Percentiles rank a stretch among this genome's conserved stretches.
Conservation (phyloP, 768 basidiomycete species). For the Boletus coccyginus region DNA sequence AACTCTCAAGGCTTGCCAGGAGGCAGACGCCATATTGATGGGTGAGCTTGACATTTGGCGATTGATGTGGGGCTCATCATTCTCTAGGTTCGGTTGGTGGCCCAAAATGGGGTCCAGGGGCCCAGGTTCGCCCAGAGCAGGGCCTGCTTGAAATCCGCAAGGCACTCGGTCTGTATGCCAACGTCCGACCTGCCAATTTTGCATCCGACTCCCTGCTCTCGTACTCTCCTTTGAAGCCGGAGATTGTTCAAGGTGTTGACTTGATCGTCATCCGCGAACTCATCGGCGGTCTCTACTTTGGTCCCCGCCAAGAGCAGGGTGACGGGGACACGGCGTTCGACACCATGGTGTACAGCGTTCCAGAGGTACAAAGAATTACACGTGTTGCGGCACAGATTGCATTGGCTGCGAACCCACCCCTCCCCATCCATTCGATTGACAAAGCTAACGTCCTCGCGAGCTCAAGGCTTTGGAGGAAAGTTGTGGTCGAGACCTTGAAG, state of each 20-base stretch:
- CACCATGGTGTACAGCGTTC: slow-evolving; percentile 87
- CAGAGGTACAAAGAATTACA: slow-evolving; percentile 92
- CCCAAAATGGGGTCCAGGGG: slow-evolving; percentile 96
- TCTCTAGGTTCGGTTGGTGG: slow-evolving; percentile 90
- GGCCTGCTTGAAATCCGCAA: slow-evolving; percentile 90
- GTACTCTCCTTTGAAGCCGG: slow-evolving; percentile 85
- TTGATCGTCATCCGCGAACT: slow-evolving; percentile 96
- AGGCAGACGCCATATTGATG: slow-evolving; percentile 94
- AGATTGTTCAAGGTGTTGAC: slow-evolving; percentile 79
- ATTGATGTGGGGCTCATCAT: not conserved
- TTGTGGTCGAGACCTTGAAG: slow-evolving; percentile 79
- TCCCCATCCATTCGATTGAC: slow-evolving; percentile 90
- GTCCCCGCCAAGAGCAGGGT: slow-evolving; percentile 84
- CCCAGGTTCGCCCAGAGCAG: slow-evolving; percentile 87
- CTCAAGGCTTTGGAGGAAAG: slow-evolving; percentile 91
- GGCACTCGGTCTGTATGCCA: slow-evolving; percentile 92
- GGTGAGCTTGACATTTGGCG: slow-evolving; percentile 48
- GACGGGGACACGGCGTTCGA: slow-evolving; percentile 80
- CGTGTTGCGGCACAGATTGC: slow-evolving; percentile 95
- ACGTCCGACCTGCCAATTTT: slow-evolving; percentile 96
- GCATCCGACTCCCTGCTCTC: slow-evolving; percentile 86
- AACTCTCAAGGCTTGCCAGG: slow-evolving; percentile 85
- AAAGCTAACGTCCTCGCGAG: slow-evolving; percentile 98
- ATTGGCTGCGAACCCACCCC: slow-evolving; percentile 74
- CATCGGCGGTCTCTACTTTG: slow-evolving; percentile 96